phyloP scores from a whole-genome alignment of 78 protist species.

The Bodo saltans region DNA sequence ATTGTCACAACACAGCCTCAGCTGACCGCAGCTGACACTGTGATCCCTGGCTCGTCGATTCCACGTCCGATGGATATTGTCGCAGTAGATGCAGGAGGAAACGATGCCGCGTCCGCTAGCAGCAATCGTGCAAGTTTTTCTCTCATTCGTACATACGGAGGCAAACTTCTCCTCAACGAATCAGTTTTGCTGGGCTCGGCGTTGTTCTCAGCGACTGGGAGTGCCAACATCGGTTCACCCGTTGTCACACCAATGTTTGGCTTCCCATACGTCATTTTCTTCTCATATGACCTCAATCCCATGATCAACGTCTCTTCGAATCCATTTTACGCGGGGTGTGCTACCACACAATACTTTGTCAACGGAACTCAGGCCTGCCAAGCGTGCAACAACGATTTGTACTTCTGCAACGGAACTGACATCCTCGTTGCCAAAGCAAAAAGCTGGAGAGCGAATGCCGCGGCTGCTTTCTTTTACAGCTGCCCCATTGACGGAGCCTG shows the following conservation, averaged over 20 bases:
- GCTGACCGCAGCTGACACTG: background rate
- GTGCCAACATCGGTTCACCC: background rate
- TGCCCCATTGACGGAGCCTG: background rate
- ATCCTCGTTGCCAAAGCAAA: background rate
- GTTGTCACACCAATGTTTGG: background rate
- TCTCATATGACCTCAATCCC: background rate
- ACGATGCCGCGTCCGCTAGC: background rate
- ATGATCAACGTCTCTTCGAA: background rate
- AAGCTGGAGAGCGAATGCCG: background rate
- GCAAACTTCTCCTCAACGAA: background rate
- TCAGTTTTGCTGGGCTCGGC: background rate
- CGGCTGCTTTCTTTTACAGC: background rate
- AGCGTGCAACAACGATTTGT: background rate
- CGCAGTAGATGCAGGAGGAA: background rate
- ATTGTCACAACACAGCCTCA: background rate
- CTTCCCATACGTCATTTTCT: background rate
- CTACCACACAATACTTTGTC: background rate
- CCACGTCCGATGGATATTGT: background rate
- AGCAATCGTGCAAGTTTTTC: background rate
- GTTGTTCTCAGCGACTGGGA: background rate
- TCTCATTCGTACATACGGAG: background rate
- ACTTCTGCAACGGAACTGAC: background rate
- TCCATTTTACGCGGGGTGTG: background rate
- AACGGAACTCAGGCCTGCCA: background rate
- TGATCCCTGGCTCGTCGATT: background rate